Conservation (phyloP, 371 early-diverging fungal species). For the Mucor sp. region DNA sequence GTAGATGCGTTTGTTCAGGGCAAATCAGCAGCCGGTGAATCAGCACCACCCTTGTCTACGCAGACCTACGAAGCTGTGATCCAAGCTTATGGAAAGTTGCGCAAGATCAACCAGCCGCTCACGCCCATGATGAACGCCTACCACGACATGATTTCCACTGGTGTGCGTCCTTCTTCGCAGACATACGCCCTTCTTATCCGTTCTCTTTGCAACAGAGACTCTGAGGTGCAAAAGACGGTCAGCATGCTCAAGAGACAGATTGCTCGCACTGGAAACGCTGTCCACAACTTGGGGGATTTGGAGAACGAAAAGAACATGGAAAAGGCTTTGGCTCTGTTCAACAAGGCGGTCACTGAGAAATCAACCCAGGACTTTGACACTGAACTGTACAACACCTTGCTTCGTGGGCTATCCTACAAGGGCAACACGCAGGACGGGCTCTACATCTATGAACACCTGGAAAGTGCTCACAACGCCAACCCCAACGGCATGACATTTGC, state of each 20-base stretch:
- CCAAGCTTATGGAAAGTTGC: constrained; percentile 42
- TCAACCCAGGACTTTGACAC: constrained; percentile 43
- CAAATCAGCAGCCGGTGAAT: constrained; percentile 20
- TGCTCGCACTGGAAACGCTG: constrained; percentile 26
- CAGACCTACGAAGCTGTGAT: constrained; percentile 55
- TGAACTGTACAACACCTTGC: constrained; percentile 45
- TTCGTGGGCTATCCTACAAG: constrained; percentile 38
- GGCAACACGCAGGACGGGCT: constrained; percentile 50
- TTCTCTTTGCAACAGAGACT: constrained; percentile 39
- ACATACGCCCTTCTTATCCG: constrained; percentile 51
- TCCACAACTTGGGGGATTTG: constrained; percentile 24
- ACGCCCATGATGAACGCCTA: constrained; percentile 44
- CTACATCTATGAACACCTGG: constrained; percentile 53
- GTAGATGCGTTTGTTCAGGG: constrained; percentile 37
- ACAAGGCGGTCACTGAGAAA: constrained; percentile 38
- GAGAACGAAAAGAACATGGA: constrained; percentile 46
- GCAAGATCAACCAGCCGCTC: constrained; percentile 33
- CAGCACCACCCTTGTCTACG: constrained; percentile 22
- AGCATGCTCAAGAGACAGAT: constrained; percentile 32
- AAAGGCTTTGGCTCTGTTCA: constrained; percentile 47
- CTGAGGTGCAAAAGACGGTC: constrained; percentile 43
- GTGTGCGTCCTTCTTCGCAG: constrained; percentile 39
- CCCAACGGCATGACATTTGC: constrained; percentile 48
- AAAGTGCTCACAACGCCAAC: constrained; percentile 30
- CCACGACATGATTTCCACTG: constrained; percentile 46